These are phyloP conservation scores for Capillidium heterosporum DNA, from an alignment of 371 early-diverging fungal genomes.

Conservation along the genomic window DNA sequence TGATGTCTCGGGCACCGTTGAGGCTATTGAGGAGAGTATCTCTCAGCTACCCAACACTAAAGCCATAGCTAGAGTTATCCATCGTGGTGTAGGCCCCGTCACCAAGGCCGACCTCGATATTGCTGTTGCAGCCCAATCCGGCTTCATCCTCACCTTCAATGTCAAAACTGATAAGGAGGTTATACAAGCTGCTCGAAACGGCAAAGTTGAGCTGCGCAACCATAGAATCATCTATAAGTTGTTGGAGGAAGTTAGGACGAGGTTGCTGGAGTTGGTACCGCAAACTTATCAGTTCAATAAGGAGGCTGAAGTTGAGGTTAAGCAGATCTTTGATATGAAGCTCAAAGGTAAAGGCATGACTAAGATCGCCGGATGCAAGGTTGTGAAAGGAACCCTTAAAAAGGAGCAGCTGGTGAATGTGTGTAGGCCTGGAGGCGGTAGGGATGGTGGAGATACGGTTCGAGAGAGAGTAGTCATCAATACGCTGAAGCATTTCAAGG, in stretches of 20 bases:
- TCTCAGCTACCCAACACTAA: constrained; percentile 56
- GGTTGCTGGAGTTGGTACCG: constrained; percentile 58
- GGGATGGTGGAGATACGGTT: not conserved
- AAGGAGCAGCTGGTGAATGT: constrained; percentile 42
- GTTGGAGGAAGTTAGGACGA: constrained; percentile 64
- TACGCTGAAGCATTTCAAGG: constrained; percentile 68
- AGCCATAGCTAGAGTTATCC: constrained; percentile 50
- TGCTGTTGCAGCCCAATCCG: constrained; percentile 39
- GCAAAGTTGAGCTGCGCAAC: constrained; percentile 39
- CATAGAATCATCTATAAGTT: constrained; percentile 79
- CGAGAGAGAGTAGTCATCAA: constrained; percentile 40
- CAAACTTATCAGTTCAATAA: constrained; percentile 52
- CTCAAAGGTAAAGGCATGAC: constrained; percentile 32
- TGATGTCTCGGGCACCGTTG: constrained; percentile 89
- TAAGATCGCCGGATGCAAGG: constrained; percentile 71
- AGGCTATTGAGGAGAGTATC: constrained; percentile 71
- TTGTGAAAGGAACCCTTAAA: constrained; percentile 51
- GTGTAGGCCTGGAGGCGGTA: constrained; percentile 25
- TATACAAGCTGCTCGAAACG: constrained; percentile 31
- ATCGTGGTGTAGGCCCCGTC: constrained; percentile 68
- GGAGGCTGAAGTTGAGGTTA: constrained; percentile 74
- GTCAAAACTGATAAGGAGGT: constrained; percentile 63
- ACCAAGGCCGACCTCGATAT: constrained; percentile 58
- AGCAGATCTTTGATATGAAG: constrained; percentile 61
- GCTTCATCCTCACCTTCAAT: constrained; percentile 70